These are phyloP conservation scores for Fusarium secorum DNA, from an alignment of 2,329 filamentous ascomycete species.

Conservation along the genomic window DNA sequence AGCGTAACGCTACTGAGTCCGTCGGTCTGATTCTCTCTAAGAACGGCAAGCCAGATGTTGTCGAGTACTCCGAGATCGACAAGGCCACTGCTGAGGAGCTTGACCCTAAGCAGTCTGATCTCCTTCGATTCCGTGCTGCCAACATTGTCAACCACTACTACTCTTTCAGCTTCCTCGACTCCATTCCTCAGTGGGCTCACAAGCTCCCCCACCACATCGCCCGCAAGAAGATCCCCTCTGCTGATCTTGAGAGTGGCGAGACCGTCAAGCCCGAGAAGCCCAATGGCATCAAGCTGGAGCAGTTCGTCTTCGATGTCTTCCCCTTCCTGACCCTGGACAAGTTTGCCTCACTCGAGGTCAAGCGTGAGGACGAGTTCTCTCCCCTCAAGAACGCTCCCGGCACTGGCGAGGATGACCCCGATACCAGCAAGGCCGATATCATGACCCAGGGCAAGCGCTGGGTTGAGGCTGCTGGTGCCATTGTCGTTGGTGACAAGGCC, in stretches of 20 bases:
- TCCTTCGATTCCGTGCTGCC: conserved; percentile 95
- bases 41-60: conserved; percentile 95
- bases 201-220: conserved; percentile 94
- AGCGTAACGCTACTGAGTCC: conserved; percentile 94
- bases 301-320: conserved; percentile 99
- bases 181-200: conserved; percentile 85
- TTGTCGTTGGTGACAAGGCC: conserved; percentile 71
- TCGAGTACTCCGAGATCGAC: conserved; percentile 98
- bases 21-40: conserved; percentile 94
- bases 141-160: conserved; percentile 99
- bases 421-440: conserved; percentile 91
- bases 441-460: conserved; percentile 89
- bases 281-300: conserved; percentile 98
- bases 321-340: conserved; percentile 84
- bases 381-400: conserved; percentile 90
- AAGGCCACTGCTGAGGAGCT: conserved; percentile 85
- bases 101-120: conserved; percentile 78
- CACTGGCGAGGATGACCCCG: conserved; percentile 89
- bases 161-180: conserved; percentile 90
- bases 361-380: conserved; percentile 96
- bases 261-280: conserved; percentile 90
- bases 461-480: conserved; percentile 79
- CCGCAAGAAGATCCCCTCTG: conserved; percentile 95
- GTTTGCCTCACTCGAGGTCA: conserved; percentile 96
- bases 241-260: conserved; percentile 78